phyloP scores from a whole-genome alignment of 129 eudicot species.

The Glebionis coronaria region DNA sequence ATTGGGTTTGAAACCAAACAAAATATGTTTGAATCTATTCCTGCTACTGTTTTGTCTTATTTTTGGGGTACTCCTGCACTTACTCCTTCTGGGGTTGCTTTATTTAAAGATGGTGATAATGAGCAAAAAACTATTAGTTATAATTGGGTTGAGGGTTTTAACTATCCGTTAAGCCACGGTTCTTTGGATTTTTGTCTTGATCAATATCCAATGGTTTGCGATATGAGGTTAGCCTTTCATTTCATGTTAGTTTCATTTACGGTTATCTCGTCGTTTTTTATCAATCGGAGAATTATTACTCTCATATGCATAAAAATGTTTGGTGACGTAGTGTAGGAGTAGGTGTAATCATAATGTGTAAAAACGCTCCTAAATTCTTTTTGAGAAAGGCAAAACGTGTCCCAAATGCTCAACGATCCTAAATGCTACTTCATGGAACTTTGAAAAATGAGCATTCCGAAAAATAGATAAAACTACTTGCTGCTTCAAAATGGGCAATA shows the following conservation, averaged over 20 bases:
- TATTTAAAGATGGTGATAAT: background rate
- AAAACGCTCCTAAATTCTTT: too few relatives aligned
- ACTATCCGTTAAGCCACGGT: constrained; percentile 42
- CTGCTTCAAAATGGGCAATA: too few relatives aligned
- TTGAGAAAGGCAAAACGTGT: too few relatives aligned
- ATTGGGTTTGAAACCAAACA: constrained; percentile 51
- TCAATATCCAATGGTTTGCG: constrained; percentile 40
- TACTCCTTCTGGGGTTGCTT: constrained; percentile 42
- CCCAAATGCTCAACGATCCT: too few relatives aligned
- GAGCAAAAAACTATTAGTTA: constrained; percentile 9
- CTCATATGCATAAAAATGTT: too few relatives aligned
- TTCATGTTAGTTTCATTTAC: background rate
- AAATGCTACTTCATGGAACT: too few relatives aligned
- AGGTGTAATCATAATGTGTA: too few relatives aligned
- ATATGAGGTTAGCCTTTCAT: constrained; percentile 54
- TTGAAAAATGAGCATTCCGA: too few relatives aligned
- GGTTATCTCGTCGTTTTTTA: too few relatives aligned
- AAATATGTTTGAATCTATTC: constrained; percentile 23
- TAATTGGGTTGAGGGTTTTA: constrained; percentile 77
- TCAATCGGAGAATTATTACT: too few relatives aligned
- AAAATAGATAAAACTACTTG: too few relatives aligned
- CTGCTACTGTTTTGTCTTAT: constrained; percentile 43
- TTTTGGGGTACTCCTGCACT: constrained; percentile 87
- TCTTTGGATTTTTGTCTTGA: constrained; percentile 19
- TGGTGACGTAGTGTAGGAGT: too few relatives aligned